These are phyloP conservation scores for Aspergillus arachidicola DNA, from an alignment of 2,329 filamentous ascomycete species.

Conservation along the genomic window DNA sequence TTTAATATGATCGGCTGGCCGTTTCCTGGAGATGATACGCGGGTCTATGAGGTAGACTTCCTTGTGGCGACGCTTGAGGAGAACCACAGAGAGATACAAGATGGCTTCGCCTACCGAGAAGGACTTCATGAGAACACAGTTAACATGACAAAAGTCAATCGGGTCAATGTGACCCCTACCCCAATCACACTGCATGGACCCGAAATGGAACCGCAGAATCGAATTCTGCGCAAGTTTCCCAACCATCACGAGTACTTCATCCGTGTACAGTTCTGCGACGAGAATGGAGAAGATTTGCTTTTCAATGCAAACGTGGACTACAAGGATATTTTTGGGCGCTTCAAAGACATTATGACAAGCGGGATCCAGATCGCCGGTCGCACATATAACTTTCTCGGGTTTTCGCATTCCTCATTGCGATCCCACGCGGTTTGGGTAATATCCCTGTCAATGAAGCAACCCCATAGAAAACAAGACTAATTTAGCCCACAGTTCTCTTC, in stretches of 20 bases:
- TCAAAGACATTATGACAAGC: conserved; percentile 59
- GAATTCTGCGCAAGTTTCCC: conserved; percentile 29
- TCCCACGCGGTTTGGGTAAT: conserved; percentile 67
- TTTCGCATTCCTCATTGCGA: conserved; percentile 76
- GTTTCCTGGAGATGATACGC: conserved; percentile 52
- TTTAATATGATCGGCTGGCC: conserved; percentile 59
- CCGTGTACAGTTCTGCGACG: conserved; percentile 30
- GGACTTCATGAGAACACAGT: conserved; percentile 20
- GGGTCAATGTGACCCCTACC: conserved; percentile 61
- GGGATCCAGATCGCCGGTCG: conserved; percentile 68
- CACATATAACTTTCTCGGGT: conserved; percentile 69
- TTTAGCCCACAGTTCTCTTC: conserved; percentile 41
- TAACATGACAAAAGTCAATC: conserved; percentile 56
- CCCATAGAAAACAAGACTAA: neutral
- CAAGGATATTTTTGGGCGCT: conserved; percentile 48
- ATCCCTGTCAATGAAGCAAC: no score
- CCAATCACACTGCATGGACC: conserved; percentile 60
- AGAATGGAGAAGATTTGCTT: conserved; percentile 27
- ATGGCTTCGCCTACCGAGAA: conserved; percentile 21
- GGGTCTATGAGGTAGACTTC: conserved; percentile 39
- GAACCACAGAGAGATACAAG: conserved; percentile 42
- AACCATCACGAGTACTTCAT: conserved; percentile 29
- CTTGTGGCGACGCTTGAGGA: conserved; percentile 47
- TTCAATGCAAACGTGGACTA: conserved; percentile 22
- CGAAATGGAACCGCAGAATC: conserved; percentile 45